Evolutionary conservation across 1,284 basidiomycete genomes (phyloP).

Genomic region (Waitea zeae): DNA sequence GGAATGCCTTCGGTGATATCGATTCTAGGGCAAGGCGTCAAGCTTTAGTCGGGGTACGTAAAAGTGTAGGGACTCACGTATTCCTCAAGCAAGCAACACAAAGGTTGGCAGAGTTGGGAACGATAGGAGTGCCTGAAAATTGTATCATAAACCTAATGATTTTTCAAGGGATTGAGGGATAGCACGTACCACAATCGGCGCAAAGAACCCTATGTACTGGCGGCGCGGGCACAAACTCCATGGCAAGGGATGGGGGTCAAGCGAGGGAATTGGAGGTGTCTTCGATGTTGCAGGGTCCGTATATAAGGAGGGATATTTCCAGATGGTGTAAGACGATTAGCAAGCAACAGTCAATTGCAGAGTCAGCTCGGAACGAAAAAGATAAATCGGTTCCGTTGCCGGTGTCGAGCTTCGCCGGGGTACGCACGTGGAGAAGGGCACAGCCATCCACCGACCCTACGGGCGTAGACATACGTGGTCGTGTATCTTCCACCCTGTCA

Average conservation of each 20-base stretch:
- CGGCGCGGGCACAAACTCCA: conserved; percentile 61
- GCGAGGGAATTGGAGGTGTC: no score
- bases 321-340: no score
- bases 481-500: no score
- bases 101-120: conserved; percentile 90
- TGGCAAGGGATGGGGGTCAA: no score
- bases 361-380: background rate
- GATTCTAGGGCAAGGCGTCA: conserved; percentile 30
- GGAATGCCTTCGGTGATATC: conserved; percentile 98
- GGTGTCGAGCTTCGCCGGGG: background rate
- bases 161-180: background rate
- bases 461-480: no score
- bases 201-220: conserved; percentile 65
- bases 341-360: background rate
- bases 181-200: conserved; percentile 57
- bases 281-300: no score
- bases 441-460: no score
- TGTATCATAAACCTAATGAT: background rate
- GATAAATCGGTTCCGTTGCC: background rate
- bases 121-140: conserved; percentile 69
- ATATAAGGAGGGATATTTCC: no score
- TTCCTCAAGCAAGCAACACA: conserved; percentile 88
- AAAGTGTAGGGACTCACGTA: conserved; percentile 29
- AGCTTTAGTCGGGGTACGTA: conserved; percentile 3
- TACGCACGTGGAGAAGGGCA: no score